phyloP scores from a whole-genome alignment of 1,284 basidiomycete genomes.

The Cryptococcus wingfieldii region DNA sequence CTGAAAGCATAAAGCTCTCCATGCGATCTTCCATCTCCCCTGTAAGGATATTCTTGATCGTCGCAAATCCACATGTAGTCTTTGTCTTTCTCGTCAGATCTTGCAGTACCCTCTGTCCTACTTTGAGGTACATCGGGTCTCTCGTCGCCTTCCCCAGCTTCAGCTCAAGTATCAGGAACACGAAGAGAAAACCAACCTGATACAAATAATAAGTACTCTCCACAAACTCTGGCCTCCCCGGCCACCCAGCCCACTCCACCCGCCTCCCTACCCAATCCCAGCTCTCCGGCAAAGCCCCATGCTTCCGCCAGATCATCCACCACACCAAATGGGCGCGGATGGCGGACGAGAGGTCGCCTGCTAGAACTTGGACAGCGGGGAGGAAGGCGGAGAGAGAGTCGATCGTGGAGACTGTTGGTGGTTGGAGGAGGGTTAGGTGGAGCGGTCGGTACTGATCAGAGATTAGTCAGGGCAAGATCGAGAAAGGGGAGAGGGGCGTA shows the following conservation, averaged over 20 bases:
- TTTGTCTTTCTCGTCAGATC: slow-evolving; percentile 71
- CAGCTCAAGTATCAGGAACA: neutral
- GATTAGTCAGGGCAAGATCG: neutral
- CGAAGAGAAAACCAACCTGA: slow-evolving; percentile 55
- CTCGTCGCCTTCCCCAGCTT: slow-evolving; percentile 66
- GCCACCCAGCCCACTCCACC: slow-evolving; percentile 76
- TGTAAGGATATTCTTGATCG: slow-evolving; percentile 71
- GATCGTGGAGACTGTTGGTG: slow-evolving; percentile 29
- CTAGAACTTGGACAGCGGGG: slow-evolving; percentile 65
- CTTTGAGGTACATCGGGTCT: slow-evolving; percentile 84
- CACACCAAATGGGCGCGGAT: slow-evolving; percentile 79
- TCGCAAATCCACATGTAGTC: slow-evolving; percentile 77
- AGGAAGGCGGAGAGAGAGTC: slow-evolving; percentile 53
- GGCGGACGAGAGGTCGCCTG: slow-evolving; percentile 82
- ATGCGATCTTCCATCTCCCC: slow-evolving; percentile 80
- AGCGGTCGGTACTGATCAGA: slow-evolving; percentile 37
- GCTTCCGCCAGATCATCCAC: slow-evolving; percentile 83
- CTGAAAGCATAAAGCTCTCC: slow-evolving; percentile 87
- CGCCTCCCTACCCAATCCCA: slow-evolving; percentile 71
- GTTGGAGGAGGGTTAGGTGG: slow-evolving; percentile 28
- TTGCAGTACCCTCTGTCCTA: slow-evolving; percentile 74
- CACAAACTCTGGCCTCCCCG: slow-evolving; percentile 80
- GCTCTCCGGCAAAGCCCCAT: slow-evolving; percentile 81
- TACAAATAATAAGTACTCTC: slow-evolving; percentile 94
- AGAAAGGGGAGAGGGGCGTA: slow-evolving; percentile 44